Percentiles rank a stretch among this genome's conserved stretches.
These are phyloP conservation scores for Lojkania enalia DNA, from an alignment of 2,329 filamentous ascomycete genomes.

Conservation along the genomic window DNA sequence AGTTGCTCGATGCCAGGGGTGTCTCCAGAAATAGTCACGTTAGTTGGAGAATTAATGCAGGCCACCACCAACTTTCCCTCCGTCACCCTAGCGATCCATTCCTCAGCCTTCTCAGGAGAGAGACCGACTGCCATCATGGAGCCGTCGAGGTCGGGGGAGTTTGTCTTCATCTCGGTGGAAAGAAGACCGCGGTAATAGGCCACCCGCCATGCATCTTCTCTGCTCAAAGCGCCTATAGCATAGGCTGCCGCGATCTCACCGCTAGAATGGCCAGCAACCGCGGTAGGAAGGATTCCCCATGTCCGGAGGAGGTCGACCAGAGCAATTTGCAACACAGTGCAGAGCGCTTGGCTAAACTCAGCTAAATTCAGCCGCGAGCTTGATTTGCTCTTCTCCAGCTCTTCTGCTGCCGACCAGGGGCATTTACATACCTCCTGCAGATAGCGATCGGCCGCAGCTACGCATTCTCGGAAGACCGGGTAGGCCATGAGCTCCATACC, in stretches of 20 bases:
- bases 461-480: conserved; percentile 11
- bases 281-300: conserved; percentile 15
- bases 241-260: conserved; percentile 42
- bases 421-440: conserved; percentile 17
- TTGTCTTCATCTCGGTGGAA: background rate
- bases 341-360: conserved; percentile 18
- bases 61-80: conserved; percentile 1
- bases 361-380: background rate
- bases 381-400: background rate
- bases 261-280: conserved; percentile 35
- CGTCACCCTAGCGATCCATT: background rate
- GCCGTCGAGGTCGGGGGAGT: background rate
- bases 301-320: conserved; percentile 18
- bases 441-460: conserved; percentile 10
- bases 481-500: conserved; percentile 23
- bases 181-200: conserved; percentile 20
- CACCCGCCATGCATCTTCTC: conserved; percentile 6
- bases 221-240: conserved; percentile 8
- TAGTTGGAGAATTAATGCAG: conserved; percentile 40
- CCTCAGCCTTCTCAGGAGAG: background rate
- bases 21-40: conserved; percentile 50
- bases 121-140: background rate
- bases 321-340: conserved; percentile 22
- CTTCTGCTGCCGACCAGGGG: conserved; percentile 15
- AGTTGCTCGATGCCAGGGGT: conserved; percentile 35